Base-by-base conservation (phyloP, 352 stramenopile species). In the Elongisporangium prolatum region DNA sequence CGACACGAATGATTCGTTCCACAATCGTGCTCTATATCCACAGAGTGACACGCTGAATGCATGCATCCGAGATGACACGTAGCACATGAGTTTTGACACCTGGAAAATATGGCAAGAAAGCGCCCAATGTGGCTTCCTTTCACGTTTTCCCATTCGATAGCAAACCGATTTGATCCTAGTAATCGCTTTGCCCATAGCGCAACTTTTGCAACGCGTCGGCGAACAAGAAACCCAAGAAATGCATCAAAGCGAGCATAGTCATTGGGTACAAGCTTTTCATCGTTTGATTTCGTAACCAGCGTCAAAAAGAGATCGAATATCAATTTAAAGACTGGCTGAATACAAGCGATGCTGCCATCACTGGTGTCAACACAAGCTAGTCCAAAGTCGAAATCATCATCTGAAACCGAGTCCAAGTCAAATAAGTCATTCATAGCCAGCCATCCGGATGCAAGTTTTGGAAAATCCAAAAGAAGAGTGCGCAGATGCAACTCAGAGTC, bases 21-120 rank as follows among this genome's bases (percentile, higher is more conserved):
- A 50, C 74, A 84, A 51, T 80, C 65, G 22, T 84, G 74, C 5
- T 54, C 38, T n/a, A 65, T 52, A 25, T 61, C 48, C 56, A 67
- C 57, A 0, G 60, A 69, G 28, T 84, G 74, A 13, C 56, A 66
- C 6, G 57, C 47, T 3, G 62, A 75, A n/a, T 60, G 57, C 60
- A 80, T 70, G 24, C 74, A 84, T 25, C 67, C 52, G 10, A 84
- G 63, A 17, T 75, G 65, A 21, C 74, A 84, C 8, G 71, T 49
- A 0, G 59, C 17, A 21, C 74, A 80, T 21, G 4, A n/a, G 16
- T 80, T 68, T 8, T 60, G 20, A 44, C 74, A 83, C 57, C 74
- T 48, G 20, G 60, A 69, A 11, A 80, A 54, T 0, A 76, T 22
- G 6, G 60, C 34, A 18, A 69, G 62, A 5, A 77, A 73, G 4